A percentile compares a stretch with the other conserved stretches of the same genome.
Conservation (phyloP, 176 grass and related monocot genomes). For the Pontederia crassipes region DNA sequence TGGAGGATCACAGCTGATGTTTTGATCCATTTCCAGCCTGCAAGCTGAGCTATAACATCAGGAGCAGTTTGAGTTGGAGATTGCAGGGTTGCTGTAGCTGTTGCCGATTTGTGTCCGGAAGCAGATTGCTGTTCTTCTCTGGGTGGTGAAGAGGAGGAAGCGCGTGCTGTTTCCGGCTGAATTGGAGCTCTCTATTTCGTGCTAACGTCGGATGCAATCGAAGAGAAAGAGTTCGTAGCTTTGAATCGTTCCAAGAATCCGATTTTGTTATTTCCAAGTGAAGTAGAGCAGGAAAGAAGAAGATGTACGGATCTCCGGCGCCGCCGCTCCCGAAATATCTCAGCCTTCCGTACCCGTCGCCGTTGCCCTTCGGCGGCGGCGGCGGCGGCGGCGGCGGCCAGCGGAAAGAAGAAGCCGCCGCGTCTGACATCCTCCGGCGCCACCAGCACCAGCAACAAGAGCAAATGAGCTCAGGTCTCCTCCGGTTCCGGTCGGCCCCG, state of each 20-base stretch:
- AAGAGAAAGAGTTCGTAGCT: no score
- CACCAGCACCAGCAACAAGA: conserved; percentile 6
- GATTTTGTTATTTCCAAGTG: background rate
- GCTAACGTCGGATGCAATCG: no score
- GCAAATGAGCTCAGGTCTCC: conserved; percentile 16
- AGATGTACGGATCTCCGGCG: conserved; percentile 19
- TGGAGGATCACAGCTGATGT: no score
- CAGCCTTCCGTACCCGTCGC: conserved; percentile 2
- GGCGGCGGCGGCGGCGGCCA: background rate
- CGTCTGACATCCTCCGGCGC: background rate
- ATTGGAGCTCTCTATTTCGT: no score
- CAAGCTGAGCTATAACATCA: no score
- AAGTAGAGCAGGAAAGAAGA: background rate
- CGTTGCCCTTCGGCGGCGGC: background rate
- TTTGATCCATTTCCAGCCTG: no score
- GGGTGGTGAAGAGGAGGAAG: no score
- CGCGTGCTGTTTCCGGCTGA: no score
- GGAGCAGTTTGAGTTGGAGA: no score
- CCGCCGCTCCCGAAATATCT: conserved; percentile 6
- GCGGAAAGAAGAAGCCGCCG: background rate
- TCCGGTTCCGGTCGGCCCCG: conserved; percentile 16
- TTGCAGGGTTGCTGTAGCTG: no score
- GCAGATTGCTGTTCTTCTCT: no score
- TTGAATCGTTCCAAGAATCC: background rate
- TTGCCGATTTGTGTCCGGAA: no score